Evolutionary conservation across 441 rosid genomes (phyloP).

Genomic region (Hura crepitans): DNA sequence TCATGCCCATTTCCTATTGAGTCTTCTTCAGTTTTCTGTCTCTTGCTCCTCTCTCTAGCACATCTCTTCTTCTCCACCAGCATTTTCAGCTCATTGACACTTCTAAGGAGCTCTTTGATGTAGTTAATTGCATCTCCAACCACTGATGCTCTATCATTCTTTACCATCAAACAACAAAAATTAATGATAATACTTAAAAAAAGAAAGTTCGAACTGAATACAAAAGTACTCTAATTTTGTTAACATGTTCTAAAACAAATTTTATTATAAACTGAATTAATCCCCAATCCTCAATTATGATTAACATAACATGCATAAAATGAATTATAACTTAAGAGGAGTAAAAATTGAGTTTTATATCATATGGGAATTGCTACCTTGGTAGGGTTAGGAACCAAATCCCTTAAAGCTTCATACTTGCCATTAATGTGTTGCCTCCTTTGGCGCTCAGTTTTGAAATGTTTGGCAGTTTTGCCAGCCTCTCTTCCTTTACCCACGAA

Average conservation of each 20-base stretch:
- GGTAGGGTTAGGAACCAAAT: conserved; percentile 74
- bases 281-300: too few relatives aligned
- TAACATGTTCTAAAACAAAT: too few relatives aligned
- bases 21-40: conserved; percentile 46
- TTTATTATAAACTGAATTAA: too few relatives aligned
- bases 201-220: too few relatives aligned
- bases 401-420: conserved; percentile 47
- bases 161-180: conserved; percentile 4
- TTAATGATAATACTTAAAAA: too few relatives aligned
- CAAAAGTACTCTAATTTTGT: too few relatives aligned
- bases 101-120: conserved; percentile 66
- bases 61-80: conserved; percentile 70
- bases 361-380: too few relatives aligned
- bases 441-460: conserved; percentile 67
- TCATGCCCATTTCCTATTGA: conserved; percentile 40
- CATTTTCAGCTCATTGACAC: conserved; percentile 67
- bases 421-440: conserved; percentile 63
- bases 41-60: conserved; percentile 53
- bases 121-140: conserved; percentile 76
- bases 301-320: too few relatives aligned
- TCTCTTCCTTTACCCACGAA: conserved; percentile 43
- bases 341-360: too few relatives aligned
- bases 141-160: conserved; percentile 78
- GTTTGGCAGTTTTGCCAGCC: conserved; percentile 50
- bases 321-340: background rate